phyloP scores from a whole-genome alignment of 2,329 filamentous ascomycete species.

The Hypoxylon sp. region DNA sequence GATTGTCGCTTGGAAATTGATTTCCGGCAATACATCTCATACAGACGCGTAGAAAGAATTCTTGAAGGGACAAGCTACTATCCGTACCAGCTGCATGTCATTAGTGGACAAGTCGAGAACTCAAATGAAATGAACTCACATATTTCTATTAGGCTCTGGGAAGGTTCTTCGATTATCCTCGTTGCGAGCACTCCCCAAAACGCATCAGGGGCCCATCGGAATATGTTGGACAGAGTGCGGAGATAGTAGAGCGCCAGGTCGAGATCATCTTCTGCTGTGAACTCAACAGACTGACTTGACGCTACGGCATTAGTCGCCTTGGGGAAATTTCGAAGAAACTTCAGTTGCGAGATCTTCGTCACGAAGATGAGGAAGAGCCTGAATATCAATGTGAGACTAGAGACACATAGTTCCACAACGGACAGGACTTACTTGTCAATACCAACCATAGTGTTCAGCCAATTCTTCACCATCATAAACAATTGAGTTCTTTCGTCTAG shows the following conservation, averaged over 20 bases:
- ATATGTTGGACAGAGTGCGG: constrained; percentile 78
- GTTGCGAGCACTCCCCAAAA: constrained; percentile 80
- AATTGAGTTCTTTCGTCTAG: constrained; percentile 79
- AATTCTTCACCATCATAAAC: constrained; percentile 82
- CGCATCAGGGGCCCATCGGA: constrained; percentile 76
- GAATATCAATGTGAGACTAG: constrained; percentile 42
- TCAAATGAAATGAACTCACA: constrained; percentile 62
- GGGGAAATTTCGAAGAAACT: constrained; percentile 63
- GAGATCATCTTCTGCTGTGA: constrained; percentile 75
- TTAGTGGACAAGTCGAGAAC: constrained; percentile 51
- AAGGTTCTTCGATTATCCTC: constrained; percentile 67
- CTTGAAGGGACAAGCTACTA: constrained; percentile 73
- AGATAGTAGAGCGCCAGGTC: constrained; percentile 85
- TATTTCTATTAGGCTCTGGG: constrained; percentile 61
- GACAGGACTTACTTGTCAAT: constrained; percentile 69
- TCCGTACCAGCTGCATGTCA: constrained; percentile 64
- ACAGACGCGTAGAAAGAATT: constrained; percentile 77
- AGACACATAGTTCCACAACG: neutral
- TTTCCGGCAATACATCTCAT: constrained; percentile 71
- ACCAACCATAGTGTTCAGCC: constrained; percentile 79
- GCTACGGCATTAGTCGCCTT: constrained; percentile 46
- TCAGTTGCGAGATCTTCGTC: constrained; percentile 69
- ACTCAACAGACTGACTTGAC: constrained; percentile 53
- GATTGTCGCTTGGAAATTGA: constrained; percentile 54
- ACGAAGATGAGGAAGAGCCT: constrained; percentile 75